Evolutionary conservation across 345 rosid genomes (phyloP), one percentile per base, ranked within the genome.

Genomic region (Hibiscus tridactylites): DNA sequence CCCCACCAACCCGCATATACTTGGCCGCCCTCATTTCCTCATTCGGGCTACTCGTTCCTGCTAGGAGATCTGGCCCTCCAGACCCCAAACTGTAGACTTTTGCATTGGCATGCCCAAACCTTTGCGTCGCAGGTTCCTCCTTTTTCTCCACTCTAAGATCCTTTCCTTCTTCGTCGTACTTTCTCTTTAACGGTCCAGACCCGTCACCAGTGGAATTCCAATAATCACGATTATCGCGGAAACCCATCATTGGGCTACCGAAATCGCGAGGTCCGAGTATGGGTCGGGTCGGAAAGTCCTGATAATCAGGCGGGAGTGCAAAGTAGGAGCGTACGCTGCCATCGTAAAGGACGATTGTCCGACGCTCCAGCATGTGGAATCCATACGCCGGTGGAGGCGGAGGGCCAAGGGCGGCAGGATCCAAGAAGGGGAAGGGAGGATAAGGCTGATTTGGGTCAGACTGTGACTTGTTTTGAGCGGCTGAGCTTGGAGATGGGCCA

Each of bases 291-390:
- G 81, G 81, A 67, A 88, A 84, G 75, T 96, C 91, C 66, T 83
- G 91, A 83, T 92, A 91, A 77, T 96, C 93, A 12, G 90, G 88
- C 7, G 99, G 98, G 49, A 92, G 96, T 16, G 98, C 99, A 50
- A 92, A 88, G 86, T 96, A 96, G 42, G 99, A 86, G 42, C 98
- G 93, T 56, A 87, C 96, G 78, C 91, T 91, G 15, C 99, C 97
- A 68, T 96, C 98, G 33, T 90, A 85, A 33, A 96, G 96, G 75
- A 77, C 75, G 24, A 96, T 89, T 4, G 95, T 71, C 31, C 96
- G 91, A 28, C 99, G 94, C 69, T 96, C 97, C 10, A 96, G 88
- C 98, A 96, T 89, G 77, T 96, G 98, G 71, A 87, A 91, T 68
- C 93, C 99, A 49, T 96, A 96, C 9, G 95, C 75, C 2, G 97